A percentile compares a stretch with the other conserved stretches of the same genome.
Conservation (phyloP, 257 asterid species). For the Primulina tabacum region DNA sequence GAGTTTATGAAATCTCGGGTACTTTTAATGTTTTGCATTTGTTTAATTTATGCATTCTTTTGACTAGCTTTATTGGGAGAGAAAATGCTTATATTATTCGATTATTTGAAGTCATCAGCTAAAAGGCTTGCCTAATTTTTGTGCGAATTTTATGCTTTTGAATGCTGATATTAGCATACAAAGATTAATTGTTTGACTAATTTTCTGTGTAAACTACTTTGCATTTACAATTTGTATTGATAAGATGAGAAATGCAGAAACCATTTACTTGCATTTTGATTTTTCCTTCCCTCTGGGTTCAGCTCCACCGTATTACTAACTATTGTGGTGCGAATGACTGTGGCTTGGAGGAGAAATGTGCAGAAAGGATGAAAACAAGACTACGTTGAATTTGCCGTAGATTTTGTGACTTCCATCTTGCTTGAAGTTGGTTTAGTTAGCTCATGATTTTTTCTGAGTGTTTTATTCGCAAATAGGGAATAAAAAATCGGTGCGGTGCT, state of each 20-base stretch:
- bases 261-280: no score
- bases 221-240: no score
- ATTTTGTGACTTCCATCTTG: conserved; percentile 16
- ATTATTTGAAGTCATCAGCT: not conserved
- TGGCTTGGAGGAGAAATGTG: not conserved
- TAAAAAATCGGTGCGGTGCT: not conserved
- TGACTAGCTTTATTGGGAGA: conserved; percentile 15
- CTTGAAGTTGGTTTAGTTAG: conserved; percentile 2
- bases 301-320: no score
- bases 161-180: no score
- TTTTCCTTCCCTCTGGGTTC: no score
- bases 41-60: not conserved
- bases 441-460: not conserved
- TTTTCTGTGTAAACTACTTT: no score
- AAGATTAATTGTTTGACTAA: no score
- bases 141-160: no score
- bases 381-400: not conserved
- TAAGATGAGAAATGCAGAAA: no score
- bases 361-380: not conserved
- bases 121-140: no score
- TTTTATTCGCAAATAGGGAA: conserved; percentile 7
- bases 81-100: not conserved
- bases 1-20: conserved; percentile 61
- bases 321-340: no score
- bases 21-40: not conserved